phyloP scores from a whole-genome alignment of 257 asterid genomes.

The Linaria vulgaris region DNA sequence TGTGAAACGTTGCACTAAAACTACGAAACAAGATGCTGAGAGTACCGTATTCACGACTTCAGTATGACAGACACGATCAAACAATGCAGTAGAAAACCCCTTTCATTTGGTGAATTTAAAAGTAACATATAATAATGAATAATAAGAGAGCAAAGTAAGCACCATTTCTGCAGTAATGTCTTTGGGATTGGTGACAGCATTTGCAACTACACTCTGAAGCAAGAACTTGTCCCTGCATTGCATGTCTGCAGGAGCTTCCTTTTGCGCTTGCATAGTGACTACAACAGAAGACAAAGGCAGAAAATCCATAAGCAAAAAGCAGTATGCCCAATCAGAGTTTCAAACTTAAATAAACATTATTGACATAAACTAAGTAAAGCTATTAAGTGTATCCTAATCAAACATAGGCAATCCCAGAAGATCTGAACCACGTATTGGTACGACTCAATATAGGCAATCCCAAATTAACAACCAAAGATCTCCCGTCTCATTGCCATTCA shows the following conservation, averaged over 20 bases:
- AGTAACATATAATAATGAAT: not conserved
- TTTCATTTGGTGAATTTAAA: not conserved
- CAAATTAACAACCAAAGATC: too few species aligned
- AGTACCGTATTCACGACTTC: not conserved
- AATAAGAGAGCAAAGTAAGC: not conserved
- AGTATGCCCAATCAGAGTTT: too few species aligned
- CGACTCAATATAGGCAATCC: too few species aligned
- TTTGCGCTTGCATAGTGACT: constrained; percentile 89
- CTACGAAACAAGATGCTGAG: not conserved
- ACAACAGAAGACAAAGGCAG: constrained; percentile 21
- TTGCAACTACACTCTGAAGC: constrained; percentile 65
- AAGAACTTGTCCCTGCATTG: constrained; percentile 80
- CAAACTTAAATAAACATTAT: too few species aligned
- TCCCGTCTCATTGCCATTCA: too few species aligned
- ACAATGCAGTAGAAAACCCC: not conserved
- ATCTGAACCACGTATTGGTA: too few species aligned
- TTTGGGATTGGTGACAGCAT: constrained; percentile 45
- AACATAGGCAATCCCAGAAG: not conserved
- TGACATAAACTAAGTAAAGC: not conserved
- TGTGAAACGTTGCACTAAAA: not conserved
- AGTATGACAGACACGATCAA: not conserved
- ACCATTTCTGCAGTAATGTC: constrained; percentile 76
- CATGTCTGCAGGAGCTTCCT: constrained; percentile 71
- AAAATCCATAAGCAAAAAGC: constrained; percentile 1
- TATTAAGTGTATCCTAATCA: not conserved